Conservation (phyloP, 225 moss, liverwort and hornwort genomes). For the Climacium dendroides region DNA sequence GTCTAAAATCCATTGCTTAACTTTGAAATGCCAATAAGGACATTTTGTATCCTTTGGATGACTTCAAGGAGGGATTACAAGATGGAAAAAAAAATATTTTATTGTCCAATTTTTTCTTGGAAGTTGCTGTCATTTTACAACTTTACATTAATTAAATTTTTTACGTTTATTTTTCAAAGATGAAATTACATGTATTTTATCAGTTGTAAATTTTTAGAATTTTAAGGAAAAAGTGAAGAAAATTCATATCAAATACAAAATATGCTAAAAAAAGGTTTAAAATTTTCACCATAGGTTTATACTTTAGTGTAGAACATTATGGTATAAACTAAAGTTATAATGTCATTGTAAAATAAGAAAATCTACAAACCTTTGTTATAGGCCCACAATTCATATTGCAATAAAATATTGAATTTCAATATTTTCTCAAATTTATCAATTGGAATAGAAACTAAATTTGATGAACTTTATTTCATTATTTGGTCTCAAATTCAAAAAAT, state of each 20-base stretch:
- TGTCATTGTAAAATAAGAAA: not conserved
- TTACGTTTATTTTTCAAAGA: not conserved
- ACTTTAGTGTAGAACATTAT: not conserved
- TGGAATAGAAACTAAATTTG: not conserved
- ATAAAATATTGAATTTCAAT: not conserved
- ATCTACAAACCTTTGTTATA: not conserved
- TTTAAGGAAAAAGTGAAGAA: too few species aligned
- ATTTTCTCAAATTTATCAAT: not conserved
- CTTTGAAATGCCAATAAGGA: too few species aligned
- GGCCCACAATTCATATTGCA: not conserved
- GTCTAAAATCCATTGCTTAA: too few species aligned
- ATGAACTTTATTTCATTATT: accelerated
- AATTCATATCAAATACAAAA: too few species aligned
- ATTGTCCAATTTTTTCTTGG: too few species aligned
- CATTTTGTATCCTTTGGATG: too few species aligned
- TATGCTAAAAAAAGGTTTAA: too few species aligned
- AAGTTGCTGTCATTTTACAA: too few species aligned
- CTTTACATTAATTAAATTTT: not conserved
- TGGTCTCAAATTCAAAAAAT: not conserved
- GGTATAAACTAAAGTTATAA: accelerated
- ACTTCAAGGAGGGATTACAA: too few species aligned
- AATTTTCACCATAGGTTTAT: not conserved
- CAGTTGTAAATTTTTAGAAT: too few species aligned
- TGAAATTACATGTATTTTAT: not conserved
- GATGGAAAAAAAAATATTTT: too few species aligned